A percentile compares a stretch with the other conserved stretches of the same genome.
phyloP scores from a whole-genome alignment of 164 flowering plant species.

The Magnolia sinica region DNA sequence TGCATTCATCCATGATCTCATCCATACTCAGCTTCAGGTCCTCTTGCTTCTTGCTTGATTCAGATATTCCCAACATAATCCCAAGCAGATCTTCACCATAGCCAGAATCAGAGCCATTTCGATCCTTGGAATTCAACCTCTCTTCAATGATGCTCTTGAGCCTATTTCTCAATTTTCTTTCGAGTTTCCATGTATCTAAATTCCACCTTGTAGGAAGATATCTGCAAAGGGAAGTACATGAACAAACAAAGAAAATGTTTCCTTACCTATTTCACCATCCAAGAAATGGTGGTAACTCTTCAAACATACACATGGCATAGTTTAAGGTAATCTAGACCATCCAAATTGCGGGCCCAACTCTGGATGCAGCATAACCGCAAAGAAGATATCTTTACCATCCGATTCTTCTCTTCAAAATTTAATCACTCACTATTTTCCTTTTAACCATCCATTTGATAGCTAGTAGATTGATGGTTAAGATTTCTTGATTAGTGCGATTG shows the following conservation, averaged over 20 bases:
- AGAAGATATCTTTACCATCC: too few species aligned
- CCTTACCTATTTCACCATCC: background rate
- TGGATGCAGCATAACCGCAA: background rate
- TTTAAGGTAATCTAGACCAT: too few species aligned
- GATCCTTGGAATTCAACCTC: constrained; percentile 9
- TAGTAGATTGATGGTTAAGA: background rate
- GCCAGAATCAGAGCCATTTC: background rate
- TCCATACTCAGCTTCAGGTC: constrained; percentile 19
- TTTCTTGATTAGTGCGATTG: background rate
- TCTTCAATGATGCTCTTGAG: constrained; percentile 17
- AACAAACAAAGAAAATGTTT: background rate
- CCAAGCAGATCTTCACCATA: constrained; percentile 33
- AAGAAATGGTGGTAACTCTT: background rate
- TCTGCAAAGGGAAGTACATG: constrained; percentile 10
- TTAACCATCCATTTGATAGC: background rate
- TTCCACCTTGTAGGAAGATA: constrained; percentile 28
- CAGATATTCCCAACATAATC: constrained; percentile 18
- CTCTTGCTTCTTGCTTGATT: background rate
- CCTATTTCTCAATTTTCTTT: constrained; percentile 19
- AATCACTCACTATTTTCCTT: too few species aligned
- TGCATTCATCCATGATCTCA: constrained; percentile 39
- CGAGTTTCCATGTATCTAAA: constrained; percentile 21
- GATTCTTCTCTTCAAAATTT: too few species aligned
- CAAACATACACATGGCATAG: background rate
- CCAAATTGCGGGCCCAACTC: too few species aligned